These are phyloP conservation scores for Penicillium ucsense DNA, from an alignment of 495 filamentous ascomycete genomes.

Conservation along the genomic window DNA sequence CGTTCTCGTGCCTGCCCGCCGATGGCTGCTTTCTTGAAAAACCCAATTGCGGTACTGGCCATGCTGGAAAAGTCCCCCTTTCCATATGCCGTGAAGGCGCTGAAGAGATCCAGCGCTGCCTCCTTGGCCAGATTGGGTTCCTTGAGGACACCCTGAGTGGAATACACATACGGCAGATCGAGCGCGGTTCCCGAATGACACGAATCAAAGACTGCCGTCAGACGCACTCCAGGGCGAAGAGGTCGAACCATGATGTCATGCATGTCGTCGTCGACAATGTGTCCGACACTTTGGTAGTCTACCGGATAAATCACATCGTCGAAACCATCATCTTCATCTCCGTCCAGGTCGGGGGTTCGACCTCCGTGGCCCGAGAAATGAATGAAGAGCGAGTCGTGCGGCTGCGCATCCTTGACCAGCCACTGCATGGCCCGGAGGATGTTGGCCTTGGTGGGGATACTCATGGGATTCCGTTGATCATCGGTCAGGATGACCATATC, in stretches of 20 bases:
- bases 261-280: constrained; percentile 98
- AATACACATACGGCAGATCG: constrained; percentile 96
- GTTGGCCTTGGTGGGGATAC: constrained; percentile 86
- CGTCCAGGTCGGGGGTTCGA: constrained; percentile 88
- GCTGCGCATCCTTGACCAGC: constrained; percentile 90
- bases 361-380: constrained; percentile 97
- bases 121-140: constrained; percentile 97
- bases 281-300: constrained; percentile 79
- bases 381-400: constrained; percentile 93
- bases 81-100: constrained; percentile 77
- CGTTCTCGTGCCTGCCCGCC: constrained; percentile 71
- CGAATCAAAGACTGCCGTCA: constrained; percentile 97
- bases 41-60: constrained; percentile 67
- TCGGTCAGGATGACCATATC: constrained; percentile 99
- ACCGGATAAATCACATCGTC: constrained; percentile 98
- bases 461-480: constrained; percentile 91
- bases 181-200: constrained; percentile 95
- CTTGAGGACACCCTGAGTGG: constrained; percentile 88
- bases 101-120: constrained; percentile 82
- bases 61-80: constrained; percentile 78
- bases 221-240: constrained; percentile 72
- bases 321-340: constrained; percentile 92
- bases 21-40: constrained; percentile 84
- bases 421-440: constrained; percentile 97
- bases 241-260: constrained; percentile 89